These are phyloP conservation scores for Coniochaeta sp. DNA, from an alignment of 2,329 filamentous ascomycete species.

Conservation along the genomic window DNA sequence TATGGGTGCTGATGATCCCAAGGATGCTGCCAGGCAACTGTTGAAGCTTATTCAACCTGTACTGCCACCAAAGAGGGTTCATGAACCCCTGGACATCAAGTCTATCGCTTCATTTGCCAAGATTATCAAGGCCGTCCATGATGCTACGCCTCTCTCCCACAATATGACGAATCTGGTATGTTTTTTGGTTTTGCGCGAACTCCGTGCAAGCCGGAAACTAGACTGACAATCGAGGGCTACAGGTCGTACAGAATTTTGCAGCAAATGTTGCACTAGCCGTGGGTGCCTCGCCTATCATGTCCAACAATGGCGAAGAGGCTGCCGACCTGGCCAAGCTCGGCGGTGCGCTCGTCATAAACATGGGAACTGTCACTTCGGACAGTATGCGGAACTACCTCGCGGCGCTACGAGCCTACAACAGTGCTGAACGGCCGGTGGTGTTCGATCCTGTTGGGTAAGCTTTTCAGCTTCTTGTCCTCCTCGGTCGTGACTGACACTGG, in stretches of 20 bases:
- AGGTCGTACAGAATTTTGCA: constrained; percentile 86
- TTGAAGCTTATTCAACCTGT: constrained; percentile 51
- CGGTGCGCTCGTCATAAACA: constrained; percentile 82
- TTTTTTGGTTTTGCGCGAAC: constrained; percentile 2
- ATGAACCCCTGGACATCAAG: constrained; percentile 6
- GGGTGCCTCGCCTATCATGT: constrained; percentile 91
- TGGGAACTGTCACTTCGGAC: constrained; percentile 82
- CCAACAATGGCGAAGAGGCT: constrained; percentile 78
- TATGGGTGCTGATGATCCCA: constrained; percentile 63
- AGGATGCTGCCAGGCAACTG: constrained; percentile 54
- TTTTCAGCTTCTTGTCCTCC: background rate
- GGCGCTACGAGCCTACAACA: constrained; percentile 77
- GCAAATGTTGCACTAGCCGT: constrained; percentile 83
- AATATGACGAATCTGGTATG: constrained; percentile 89
- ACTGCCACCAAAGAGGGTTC: constrained; percentile 17
- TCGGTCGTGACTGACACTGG: background rate
- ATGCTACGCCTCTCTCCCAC: constrained; percentile 68
- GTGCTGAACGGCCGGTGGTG: constrained; percentile 64
- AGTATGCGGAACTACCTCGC: constrained; percentile 63
- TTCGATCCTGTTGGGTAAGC: constrained; percentile 80
- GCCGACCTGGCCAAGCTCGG: constrained; percentile 69
- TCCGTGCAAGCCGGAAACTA: background rate
- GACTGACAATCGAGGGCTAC: background rate
- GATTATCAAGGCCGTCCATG: constrained; percentile 54
- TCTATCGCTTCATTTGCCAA: constrained; percentile 23